Conservation (phyloP, 805 yeast genomes). For the Zygotorulaspora sp. region DNA sequence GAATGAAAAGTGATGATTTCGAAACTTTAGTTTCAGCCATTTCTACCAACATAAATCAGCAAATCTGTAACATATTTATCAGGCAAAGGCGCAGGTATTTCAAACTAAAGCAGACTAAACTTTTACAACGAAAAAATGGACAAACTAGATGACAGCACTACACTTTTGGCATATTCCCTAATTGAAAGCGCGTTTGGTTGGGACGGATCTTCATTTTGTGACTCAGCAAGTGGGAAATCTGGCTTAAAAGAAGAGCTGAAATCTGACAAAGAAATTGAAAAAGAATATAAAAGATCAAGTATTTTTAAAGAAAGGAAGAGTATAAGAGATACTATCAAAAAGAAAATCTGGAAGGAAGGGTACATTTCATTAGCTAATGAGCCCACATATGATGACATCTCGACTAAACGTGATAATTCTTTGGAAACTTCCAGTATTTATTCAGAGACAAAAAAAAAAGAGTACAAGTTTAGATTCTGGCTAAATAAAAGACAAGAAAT, state of each 20-base stretch:
- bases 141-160: no score
- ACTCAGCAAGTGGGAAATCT: not conserved
- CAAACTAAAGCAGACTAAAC: no score
- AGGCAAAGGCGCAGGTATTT: no score
- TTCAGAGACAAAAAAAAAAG: not conserved
- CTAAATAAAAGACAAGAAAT: not conserved
- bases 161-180: slow-evolving; percentile 1
- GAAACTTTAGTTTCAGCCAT: no score
- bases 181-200: no score
- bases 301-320: not conserved
- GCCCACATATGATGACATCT: not conserved
- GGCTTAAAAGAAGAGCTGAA: not conserved
- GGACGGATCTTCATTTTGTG: not conserved
- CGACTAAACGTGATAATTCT: not conserved
- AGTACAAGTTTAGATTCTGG: slow-evolving; percentile 5
- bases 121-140: no score
- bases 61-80: no score
- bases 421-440: not conserved
- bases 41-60: no score
- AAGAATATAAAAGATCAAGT: not conserved
- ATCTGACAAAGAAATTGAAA: not conserved
- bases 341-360: not conserved
- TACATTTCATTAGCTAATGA: not conserved
- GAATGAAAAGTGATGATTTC: no score
- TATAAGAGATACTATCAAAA: not conserved